These are phyloP conservation scores for Plasmodium coatneyi DNA, from an alignment of 169 alveolate species.

Conservation along the genomic window DNA sequence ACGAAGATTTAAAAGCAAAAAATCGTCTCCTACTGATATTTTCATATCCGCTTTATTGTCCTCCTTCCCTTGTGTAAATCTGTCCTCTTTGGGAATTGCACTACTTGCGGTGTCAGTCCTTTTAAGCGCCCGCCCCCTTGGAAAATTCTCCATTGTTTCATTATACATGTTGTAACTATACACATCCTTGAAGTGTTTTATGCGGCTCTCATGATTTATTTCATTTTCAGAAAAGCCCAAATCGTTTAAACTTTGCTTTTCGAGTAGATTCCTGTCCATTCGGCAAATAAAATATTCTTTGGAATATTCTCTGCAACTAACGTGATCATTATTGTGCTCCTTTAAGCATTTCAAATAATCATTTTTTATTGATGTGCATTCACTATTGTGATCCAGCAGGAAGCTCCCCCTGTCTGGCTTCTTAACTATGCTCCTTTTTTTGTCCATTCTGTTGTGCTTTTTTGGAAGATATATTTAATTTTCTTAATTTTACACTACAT, in stretches of 20 bases:
- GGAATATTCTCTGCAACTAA: slow-evolving; percentile 75
- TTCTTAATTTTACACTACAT: neutral
- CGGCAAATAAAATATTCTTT: slow-evolving; percentile 76
- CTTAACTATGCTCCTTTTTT: slow-evolving; percentile 53
- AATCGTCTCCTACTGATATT: neutral
- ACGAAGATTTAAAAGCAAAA: slow-evolving; percentile 21
- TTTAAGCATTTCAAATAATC: slow-evolving; percentile 73
- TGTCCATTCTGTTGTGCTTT: slow-evolving; percentile 11
- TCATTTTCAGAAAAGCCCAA: slow-evolving; percentile 69
- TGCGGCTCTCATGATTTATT: slow-evolving; percentile 36
- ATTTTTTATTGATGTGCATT: slow-evolving; percentile 71
- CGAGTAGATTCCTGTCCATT: slow-evolving; percentile 75
- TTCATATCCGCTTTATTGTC: neutral
- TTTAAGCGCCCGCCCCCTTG: neutral
- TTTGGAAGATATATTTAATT: neutral
- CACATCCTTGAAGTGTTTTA: slow-evolving; percentile 59
- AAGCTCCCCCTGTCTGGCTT: slow-evolving; percentile 79
- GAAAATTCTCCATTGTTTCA: slow-evolving; percentile 42
- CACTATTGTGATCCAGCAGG: slow-evolving; percentile 74
- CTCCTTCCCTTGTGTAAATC: neutral
- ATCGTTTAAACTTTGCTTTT: slow-evolving; percentile 57
- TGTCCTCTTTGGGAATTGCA: neutral
- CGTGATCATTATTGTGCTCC: slow-evolving; percentile 67
- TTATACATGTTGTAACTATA: slow-evolving; percentile 58
- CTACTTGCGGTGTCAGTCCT: neutral